Evolutionary conservation across 192 early-diverging fungal species (phyloP).

Genomic region (Podochytrium sp.): DNA sequence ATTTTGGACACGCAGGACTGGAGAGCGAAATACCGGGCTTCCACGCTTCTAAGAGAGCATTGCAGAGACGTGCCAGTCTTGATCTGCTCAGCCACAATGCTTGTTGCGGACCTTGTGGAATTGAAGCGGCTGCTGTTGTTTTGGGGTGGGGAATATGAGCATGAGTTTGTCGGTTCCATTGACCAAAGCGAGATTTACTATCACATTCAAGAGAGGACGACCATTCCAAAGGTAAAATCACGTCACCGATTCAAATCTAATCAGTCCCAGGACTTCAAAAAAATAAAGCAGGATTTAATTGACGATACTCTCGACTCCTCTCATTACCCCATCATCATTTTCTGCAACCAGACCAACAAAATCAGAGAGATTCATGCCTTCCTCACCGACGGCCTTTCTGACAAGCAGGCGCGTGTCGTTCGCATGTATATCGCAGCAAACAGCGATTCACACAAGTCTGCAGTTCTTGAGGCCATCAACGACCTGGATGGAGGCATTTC

Average conservation of each 20-base stretch:
- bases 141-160: not conserved
- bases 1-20: not conserved
- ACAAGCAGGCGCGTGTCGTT: not conserved
- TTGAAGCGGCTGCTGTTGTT: not conserved
- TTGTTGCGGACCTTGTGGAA: not conserved
- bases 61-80: not conserved
- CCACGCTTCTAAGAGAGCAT: not conserved
- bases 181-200: no score
- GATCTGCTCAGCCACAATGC: not conserved
- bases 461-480: not conserved
- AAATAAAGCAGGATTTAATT: no score
- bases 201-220: no score
- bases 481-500: not conserved
- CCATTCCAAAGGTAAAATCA: no score
- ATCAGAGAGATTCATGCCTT: not conserved
- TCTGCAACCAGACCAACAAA: not conserved
- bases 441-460: not conserved
- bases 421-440: not conserved
- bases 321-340: not conserved
- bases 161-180: not conserved
- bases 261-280: not conserved
- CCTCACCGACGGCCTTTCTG: not conserved
- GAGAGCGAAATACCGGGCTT: not conserved
- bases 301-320: not conserved
- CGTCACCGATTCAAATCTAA: not conserved